Evolutionary conservation across 805 yeast genomes (phyloP).

Genomic region (Metschnikowia henanensis): DNA sequence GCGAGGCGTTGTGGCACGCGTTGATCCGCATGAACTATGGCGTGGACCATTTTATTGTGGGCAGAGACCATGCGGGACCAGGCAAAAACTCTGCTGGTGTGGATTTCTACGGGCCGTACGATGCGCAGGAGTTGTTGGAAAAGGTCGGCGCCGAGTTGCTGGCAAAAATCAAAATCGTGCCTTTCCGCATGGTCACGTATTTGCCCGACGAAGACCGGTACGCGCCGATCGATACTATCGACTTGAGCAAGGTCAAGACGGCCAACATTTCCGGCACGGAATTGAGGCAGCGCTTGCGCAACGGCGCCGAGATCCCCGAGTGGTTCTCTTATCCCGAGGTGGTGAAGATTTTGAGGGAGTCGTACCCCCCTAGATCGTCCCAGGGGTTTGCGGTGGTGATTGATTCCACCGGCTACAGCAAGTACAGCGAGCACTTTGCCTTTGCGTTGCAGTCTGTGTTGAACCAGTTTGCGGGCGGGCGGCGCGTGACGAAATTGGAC

Average conservation of each 20-base stretch:
- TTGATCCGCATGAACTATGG: slow-evolving; percentile 95
- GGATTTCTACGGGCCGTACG: slow-evolving; percentile 96
- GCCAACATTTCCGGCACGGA: slow-evolving; percentile 95
- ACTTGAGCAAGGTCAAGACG: slow-evolving; percentile 69
- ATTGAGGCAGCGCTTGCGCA: slow-evolving; percentile 81
- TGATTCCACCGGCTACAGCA: slow-evolving; percentile 9
- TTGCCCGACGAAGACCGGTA: slow-evolving; percentile 94
- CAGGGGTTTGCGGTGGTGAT: slow-evolving; percentile 87
- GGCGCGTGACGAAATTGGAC: slow-evolving; percentile 64
- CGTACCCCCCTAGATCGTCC: slow-evolving; percentile 85
- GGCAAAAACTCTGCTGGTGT: slow-evolving; percentile 85
- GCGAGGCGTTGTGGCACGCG: slow-evolving; percentile 99
- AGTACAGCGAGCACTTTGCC: slow-evolving; percentile 49
- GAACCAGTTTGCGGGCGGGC: slow-evolving; percentile 84
- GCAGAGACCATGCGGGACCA: slow-evolving; percentile 98
- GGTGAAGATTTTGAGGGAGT: slow-evolving; percentile 83
- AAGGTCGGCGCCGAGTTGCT: slow-evolving; percentile 73
- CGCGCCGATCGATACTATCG: slow-evolving; percentile 92
- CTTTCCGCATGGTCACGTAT: slow-evolving; percentile 96
- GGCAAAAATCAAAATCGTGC: slow-evolving; percentile 74
- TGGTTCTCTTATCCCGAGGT: slow-evolving; percentile 99
- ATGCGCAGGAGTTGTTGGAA: slow-evolving; percentile 88
- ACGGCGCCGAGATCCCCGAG: slow-evolving; percentile 87
- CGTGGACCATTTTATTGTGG: slow-evolving; percentile 95
- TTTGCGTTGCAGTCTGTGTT: slow-evolving; percentile 87